A percentile compares a stretch with the other conserved stretches of the same genome.
phyloP scores from a whole-genome alignment of 768 basidiomycete species.

The Boletus rubropictus region DNA sequence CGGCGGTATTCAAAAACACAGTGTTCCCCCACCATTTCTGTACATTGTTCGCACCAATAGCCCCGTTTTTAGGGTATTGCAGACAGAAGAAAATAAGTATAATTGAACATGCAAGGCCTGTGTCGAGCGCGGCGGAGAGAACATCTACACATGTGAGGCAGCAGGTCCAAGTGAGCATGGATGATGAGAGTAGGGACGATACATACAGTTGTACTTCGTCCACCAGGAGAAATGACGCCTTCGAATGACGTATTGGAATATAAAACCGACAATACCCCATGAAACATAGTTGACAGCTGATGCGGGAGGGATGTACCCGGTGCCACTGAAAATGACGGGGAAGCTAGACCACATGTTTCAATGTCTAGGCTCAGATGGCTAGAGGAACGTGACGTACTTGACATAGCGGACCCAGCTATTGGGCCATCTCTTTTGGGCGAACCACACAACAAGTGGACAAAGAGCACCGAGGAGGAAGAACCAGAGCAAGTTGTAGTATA shows the following conservation, averaged over 20 bases:
- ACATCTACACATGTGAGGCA: conserved; percentile 37
- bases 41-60: conserved; percentile 51
- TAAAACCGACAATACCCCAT: conserved; percentile 61
- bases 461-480: conserved; percentile 78
- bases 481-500: conserved; percentile 57
- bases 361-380: not conserved
- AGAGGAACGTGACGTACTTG: conserved; percentile 41
- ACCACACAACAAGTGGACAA: conserved; percentile 52
- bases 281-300: conserved; percentile 60
- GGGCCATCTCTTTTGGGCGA: conserved; percentile 54
- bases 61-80: conserved; percentile 58
- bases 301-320: conserved; percentile 59
- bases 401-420: conserved; percentile 58
- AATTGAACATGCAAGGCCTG: conserved; percentile 57
- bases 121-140: conserved; percentile 65
- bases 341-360: conserved; percentile 28
- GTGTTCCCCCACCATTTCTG: conserved; percentile 70
- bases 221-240: conserved; percentile 64
- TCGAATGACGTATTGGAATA: conserved; percentile 61
- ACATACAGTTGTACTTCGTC: conserved; percentile 46
- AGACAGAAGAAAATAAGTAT: conserved; percentile 56
- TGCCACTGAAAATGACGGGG: conserved; percentile 52
- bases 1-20: conserved; percentile 29
- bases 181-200: conserved; percentile 6
- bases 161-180: not conserved